Base-by-base conservation (phyloP, 73 alveolate genomes). In the Stentor coeruleus region DNA sequence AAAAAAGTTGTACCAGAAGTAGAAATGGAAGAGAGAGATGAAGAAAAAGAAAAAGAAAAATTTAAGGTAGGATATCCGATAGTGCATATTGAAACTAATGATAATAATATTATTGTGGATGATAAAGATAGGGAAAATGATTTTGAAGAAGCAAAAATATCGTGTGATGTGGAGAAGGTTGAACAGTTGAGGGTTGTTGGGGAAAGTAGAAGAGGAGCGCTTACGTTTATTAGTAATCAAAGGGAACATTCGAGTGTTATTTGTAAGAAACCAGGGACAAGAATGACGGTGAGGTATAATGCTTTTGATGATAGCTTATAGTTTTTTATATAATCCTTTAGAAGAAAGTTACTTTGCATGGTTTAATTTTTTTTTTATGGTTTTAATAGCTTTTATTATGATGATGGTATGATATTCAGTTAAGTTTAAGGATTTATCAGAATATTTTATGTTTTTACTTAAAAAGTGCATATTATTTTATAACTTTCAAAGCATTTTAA, bases 221-320 rank as follows among this genome's bases (percentile, higher is more conserved):
- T 49, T 20, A 49, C 28, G 28, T 6, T 11, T 49, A 49, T 49
- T 49, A 6, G 20, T 49, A 49, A 49, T 11, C 6, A 20, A 49
- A 49, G 66, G 66, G 6, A 49, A 49, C 66, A 20, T 11, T 11
- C 66, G 20, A 49, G 66, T 11, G 28, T 20, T 20, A 49, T 11
- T 20, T 49, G 66, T 11, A 49, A 49, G 66, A 49, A 49, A 11
- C 66, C n/a, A n/a, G n/a, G n/a, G n/a, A n/a, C n/a, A 49, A 49
- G 66, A 49, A 49, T 11, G 28, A 49, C 66, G 66, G 66, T 49
- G 66, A 49, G 66, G 20, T 49, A 49, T 20, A 49, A 49, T 20
- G 66, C 66, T 49, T 49, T 49, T 49, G 66, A 49, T 49, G 66
- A 49, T 49, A 49, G 66, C 66, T n/a, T n/a, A n/a, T n/a, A n/a